Evolutionary conservation across 352 stramenopile genomes (phyloP).

Genomic region (Phytopythium mirpurense): DNA sequence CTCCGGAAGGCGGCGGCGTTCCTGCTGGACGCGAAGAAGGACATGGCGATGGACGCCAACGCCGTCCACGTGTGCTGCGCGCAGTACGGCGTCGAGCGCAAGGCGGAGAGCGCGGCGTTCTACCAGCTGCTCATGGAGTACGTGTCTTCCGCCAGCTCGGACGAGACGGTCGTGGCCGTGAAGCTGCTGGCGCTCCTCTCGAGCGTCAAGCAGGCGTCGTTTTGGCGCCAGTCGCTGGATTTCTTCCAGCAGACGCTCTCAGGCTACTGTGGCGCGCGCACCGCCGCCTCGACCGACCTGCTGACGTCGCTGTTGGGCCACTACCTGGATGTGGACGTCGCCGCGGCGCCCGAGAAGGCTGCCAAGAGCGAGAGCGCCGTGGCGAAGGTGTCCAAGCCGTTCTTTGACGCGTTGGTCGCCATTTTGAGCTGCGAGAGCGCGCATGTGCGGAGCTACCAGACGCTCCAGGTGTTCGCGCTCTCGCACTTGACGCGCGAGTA

Average conservation of each 20-base stretch:
- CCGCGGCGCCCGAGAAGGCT: constrained; percentile 20
- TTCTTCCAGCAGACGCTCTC: constrained; percentile 54
- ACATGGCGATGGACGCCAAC: constrained; percentile 71
- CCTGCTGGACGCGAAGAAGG: constrained; percentile 59
- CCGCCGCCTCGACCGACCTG: constrained; percentile 16
- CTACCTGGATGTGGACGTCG: constrained; percentile 39
- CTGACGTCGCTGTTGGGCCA: constrained; percentile 46
- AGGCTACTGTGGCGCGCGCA: constrained; percentile 12
- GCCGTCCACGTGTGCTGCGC: constrained; percentile 51
- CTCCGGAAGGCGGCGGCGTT: constrained; percentile 27
- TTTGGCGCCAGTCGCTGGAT: constrained; percentile 65
- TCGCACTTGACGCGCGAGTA: constrained; percentile 28
- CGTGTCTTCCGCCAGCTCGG: constrained; percentile 33
- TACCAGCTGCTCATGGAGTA: constrained; percentile 44
- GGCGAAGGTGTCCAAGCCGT: constrained; percentile 38
- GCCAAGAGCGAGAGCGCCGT: constrained; percentile 9
- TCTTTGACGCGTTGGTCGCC: constrained; percentile 43
- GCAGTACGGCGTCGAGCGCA: constrained; percentile 22
- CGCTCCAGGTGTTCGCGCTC: constrained; percentile 42
- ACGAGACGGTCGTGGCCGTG: constrained; percentile 39
- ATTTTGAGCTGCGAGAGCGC: constrained; percentile 36
- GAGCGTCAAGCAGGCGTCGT: constrained; percentile 35
- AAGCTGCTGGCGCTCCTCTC: constrained; percentile 62
- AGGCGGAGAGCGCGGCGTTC: constrained; percentile 26
- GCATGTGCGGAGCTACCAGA: constrained; percentile 37